A percentile compares a stretch with the other conserved stretches of the same genome.
These are phyloP conservation scores for Cardamine resedifolia DNA, from an alignment of 345 rosid species.

Conservation along the genomic window DNA sequence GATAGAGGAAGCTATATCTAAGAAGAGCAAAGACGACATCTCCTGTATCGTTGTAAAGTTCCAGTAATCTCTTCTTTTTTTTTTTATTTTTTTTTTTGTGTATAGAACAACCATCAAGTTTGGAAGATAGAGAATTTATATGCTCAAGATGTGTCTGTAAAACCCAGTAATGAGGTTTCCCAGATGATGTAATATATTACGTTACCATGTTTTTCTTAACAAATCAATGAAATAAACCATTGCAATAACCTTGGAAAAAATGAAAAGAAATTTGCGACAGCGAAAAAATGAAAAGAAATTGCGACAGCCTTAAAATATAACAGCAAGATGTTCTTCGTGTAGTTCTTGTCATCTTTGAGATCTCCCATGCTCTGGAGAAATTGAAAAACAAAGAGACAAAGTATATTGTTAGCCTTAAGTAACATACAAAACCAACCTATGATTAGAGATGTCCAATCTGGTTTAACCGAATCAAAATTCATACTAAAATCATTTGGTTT, in stretches of 20 bases:
- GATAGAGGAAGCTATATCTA: constrained; percentile 63
- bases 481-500: not conserved
- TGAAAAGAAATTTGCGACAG: too few relatives aligned
- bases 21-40: constrained; percentile 86
- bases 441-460: not conserved
- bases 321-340: not conserved
- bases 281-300: not conserved
- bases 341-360: not conserved
- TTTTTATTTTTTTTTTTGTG: not conserved
- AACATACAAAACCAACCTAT: not conserved
- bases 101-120: constrained; percentile 5
- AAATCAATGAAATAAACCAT: not conserved
- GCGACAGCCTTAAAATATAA: not conserved
- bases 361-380: constrained; percentile 17
- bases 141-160: constrained; percentile 2
- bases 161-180: constrained; percentile 12
- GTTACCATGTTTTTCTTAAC: not conserved
- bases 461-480: not conserved
- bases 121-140: constrained; percentile 11
- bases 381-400: not conserved
- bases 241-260: not conserved
- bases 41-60: constrained; percentile 87
- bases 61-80: constrained; percentile 34
- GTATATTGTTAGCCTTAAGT: not conserved
- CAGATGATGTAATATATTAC: constrained; percentile 28